These are phyloP conservation scores for Ceratocystis eucalypticola DNA, from an alignment of 2,329 filamentous ascomycete species.

Conservation along the genomic window DNA sequence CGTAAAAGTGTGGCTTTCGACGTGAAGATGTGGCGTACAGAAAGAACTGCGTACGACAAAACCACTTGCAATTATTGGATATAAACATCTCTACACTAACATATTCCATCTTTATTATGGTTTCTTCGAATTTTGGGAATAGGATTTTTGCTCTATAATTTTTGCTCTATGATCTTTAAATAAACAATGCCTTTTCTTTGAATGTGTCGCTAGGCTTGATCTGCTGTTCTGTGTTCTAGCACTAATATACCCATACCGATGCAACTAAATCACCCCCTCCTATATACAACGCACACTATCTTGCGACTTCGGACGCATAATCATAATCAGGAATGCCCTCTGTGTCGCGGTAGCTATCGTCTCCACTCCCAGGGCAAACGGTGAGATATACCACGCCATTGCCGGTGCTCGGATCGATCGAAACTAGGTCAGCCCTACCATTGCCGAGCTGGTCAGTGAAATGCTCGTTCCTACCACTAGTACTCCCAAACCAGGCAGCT, in stretches of 20 bases:
- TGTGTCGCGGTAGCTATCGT: slow-evolving; percentile 7
- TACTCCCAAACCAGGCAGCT: slow-evolving; percentile 17
- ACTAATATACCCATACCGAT: not conserved
- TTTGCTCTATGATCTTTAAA: not conserved
- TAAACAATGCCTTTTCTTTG: not conserved
- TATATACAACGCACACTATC: not conserved
- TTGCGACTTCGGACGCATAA: slow-evolving; percentile 9
- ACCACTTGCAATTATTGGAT: too few relatives aligned
- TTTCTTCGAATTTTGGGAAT: not conserved
- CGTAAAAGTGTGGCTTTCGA: slow-evolving; percentile 5
- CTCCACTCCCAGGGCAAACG: slow-evolving; percentile 4
- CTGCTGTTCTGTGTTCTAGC: slow-evolving; percentile 7
- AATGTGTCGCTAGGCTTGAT: not conserved
- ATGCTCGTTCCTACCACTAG: slow-evolving; percentile 21
- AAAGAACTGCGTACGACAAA: too few relatives aligned
- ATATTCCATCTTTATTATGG: too few relatives aligned
- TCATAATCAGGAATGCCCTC: slow-evolving; percentile 11
- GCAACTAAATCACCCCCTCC: not conserved
- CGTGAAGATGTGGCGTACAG: not conserved
- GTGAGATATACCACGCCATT: slow-evolving; percentile 6
- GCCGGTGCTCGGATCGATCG: slow-evolving; percentile 18
- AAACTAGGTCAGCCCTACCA: slow-evolving; percentile 22
- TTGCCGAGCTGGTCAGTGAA: slow-evolving; percentile 24
- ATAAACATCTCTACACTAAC: too few relatives aligned
- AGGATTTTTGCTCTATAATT: not conserved